Evolutionary conservation across 2,329 filamentous ascomycete genomes (phyloP).

Genomic region (Colletotrichum karsti): DNA sequence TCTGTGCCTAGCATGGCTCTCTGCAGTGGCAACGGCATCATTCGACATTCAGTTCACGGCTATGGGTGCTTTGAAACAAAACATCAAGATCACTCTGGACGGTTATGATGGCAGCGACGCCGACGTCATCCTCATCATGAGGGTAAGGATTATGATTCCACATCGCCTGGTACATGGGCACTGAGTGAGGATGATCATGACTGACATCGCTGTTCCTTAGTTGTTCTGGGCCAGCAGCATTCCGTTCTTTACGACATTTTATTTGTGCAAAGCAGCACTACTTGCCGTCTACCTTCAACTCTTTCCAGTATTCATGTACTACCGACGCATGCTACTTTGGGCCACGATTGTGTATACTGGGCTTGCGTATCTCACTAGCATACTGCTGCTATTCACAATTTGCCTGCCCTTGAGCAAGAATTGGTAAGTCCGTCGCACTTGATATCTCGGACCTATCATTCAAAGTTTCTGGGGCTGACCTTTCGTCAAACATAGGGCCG

Average conservation of each 20-base stretch:
- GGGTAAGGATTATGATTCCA: not conserved
- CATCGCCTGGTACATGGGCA: too few relatives aligned
- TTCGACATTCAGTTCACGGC: slow-evolving; percentile 25
- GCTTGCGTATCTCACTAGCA: slow-evolving; percentile 17
- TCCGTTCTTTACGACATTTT: slow-evolving; percentile 22
- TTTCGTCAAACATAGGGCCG: not conserved
- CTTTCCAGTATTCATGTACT: slow-evolving; percentile 22
- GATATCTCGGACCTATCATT: not conserved
- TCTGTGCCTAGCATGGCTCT: slow-evolving; percentile 19
- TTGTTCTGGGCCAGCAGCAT: slow-evolving; percentile 26
- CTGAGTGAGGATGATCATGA: not conserved
- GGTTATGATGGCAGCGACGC: slow-evolving; percentile 13
- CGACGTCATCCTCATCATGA: not conserved
- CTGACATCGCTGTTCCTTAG: not conserved
- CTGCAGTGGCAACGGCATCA: slow-evolving; percentile 10
- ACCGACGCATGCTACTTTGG: slow-evolving; percentile 20
- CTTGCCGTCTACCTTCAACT: slow-evolving; percentile 20
- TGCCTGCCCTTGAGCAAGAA: slow-evolving; percentile 20
- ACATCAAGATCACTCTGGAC: slow-evolving; percentile 16
- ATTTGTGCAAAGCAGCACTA: slow-evolving; percentile 24
- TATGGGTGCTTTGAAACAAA: slow-evolving; percentile 21
- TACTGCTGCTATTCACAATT: slow-evolving; percentile 14
- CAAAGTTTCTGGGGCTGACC: not conserved
- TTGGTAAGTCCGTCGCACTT: not conserved
- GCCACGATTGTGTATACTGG: slow-evolving; percentile 2